A percentile compares a stretch with the other conserved stretches of the same genome.
Evolutionary conservation across 768 basidiomycete genomes (phyloP).

Genomic region (Russula abietina): DNA sequence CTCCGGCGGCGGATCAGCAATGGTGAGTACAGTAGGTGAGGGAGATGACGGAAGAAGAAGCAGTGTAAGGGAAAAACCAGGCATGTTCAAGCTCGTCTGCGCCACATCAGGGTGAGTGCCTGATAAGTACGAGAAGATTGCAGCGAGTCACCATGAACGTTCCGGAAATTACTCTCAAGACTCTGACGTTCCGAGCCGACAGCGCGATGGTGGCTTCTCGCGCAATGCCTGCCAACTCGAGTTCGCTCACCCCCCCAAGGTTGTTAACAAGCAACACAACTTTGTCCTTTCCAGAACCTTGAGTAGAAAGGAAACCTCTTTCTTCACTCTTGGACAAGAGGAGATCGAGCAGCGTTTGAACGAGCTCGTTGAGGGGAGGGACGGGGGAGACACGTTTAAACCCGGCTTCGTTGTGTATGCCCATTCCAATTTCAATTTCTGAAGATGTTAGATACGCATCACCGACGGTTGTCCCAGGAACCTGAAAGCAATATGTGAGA

Average conservation of each 20-base stretch:
- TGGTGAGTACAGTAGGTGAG: slow-evolving; percentile 30
- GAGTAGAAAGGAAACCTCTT: slow-evolving; percentile 69
- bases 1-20: slow-evolving; percentile 29
- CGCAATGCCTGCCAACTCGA: slow-evolving; percentile 69
- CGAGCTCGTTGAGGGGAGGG: slow-evolving; percentile 63
- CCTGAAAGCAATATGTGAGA: slow-evolving; percentile 36
- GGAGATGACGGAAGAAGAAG: slow-evolving; percentile 58
- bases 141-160: slow-evolving; percentile 67
- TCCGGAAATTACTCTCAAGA: slow-evolving; percentile 64
- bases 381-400: slow-evolving; percentile 60
- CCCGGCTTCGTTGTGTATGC: slow-evolving; percentile 89
- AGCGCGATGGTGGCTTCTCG: slow-evolving; percentile 54
- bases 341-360: slow-evolving; percentile 63
- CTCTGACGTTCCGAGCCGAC: slow-evolving; percentile 47
- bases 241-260: slow-evolving; percentile 77
- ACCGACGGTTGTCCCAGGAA: slow-evolving; percentile 66
- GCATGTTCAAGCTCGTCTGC: slow-evolving; percentile 88
- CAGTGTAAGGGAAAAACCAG: slow-evolving; percentile 82
- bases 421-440: slow-evolving; percentile 86
- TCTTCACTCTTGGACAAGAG: slow-evolving; percentile 73
- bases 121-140: neutral
- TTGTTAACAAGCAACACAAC: slow-evolving; percentile 84
- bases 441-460: slow-evolving; percentile 48
- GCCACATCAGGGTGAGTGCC: neutral
- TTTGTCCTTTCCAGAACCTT: slow-evolving; percentile 52